Base-by-base conservation (phyloP, 2,329 filamentous ascomycete species). In the Neospermospora avenae region DNA sequence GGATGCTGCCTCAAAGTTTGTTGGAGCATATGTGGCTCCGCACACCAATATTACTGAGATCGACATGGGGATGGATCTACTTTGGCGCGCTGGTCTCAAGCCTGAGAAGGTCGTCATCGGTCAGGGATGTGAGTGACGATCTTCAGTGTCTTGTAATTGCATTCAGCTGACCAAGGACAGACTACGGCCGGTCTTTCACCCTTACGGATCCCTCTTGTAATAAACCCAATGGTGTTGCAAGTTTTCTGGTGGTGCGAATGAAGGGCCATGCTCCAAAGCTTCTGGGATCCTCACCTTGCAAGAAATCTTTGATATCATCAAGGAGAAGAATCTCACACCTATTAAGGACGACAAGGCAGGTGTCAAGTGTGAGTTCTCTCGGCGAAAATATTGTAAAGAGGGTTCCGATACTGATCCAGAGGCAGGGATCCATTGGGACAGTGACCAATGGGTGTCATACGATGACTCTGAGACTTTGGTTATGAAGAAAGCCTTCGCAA, bases 41-140 rank as follows among this genome's bases (percentile, higher is more conserved):
- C 77, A 80, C n/a, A 72, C 77, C 1, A 72, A 80, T 51, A 70
- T 80, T 1, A 71, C 68, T 0, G 77, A 79, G 46, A 78, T 79
- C 18, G 55, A 64, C 28, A 5, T 13, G 1, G 59, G 28, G 4
- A 68, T 74, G 0, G 55, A 72, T 0, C 73, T 75, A 8, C 24
- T 48, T 5, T 57, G 55, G 55, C 28, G 55, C 6, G 16, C 14
- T 7, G 22, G 22, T 13, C 14, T 57, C 6, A 20, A 6, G 1
- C 7, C 55, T 10, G n/a, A 11, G 7, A 39, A 57, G 16, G 44
- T 57, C 16, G 55, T 49, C 1, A 34, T 57, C 5, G 55, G 55
- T 8, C 24, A 37, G 11, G 55, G 41, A 20, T 56, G 44, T n/a
- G 16, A 39, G 35, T 14, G 11, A 4, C 13, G 10, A 13, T 39